Base-by-base conservation (phyloP, 371 early-diverging fungal genomes). In the Chytridium lagenaria region DNA sequence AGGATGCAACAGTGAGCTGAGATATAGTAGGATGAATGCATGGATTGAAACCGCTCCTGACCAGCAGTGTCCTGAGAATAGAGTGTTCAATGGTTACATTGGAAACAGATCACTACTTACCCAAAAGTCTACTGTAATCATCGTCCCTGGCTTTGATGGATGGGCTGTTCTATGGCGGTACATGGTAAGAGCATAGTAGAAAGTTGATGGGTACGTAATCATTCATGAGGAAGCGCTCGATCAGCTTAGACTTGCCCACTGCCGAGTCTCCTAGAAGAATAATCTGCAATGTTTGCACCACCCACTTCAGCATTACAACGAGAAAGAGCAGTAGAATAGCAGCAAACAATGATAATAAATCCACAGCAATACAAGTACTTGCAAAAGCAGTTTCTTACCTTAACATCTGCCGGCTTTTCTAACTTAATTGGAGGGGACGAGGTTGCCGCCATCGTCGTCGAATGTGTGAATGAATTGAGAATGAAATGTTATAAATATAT, bases 161-260 rank as follows among this genome's bases (percentile, higher is more conserved):
- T 81, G 77, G 12, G 77, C 50, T 30, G 70, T 57, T 16, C 55
- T 66, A 61, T 86, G 75, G 26, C 84, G 78, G 64, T 81, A 86
- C 23, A 86, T 72, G 5, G 81, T 85, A 50, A 86, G 74, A 1
- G 87, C 87, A 67, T 84, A 86, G 87, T 86, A 3, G 83, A 83
- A 15, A 75, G 79, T 71, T 82, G 83, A 26, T 84, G 82, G 85
- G 84, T 22, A 77, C 70, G 64, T 78, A 86, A 66, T 83, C 79
- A 52, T 82, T 82, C 78, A 80, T 78, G 64, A 87, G 80, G 68
- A 83, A 87, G 23, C 87, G 79, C 50, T 84, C 83, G 39, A 88
- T 82, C 30, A 90, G 84, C 71, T 86, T 86, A 23, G 88, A 86
- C 73, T 90, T 90, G 22, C 91, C 91, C 31, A 90, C 91, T 23